These are phyloP conservation scores for Tagetes erecta DNA, from an alignment of 129 eudicot species.

Conservation along the genomic window DNA sequence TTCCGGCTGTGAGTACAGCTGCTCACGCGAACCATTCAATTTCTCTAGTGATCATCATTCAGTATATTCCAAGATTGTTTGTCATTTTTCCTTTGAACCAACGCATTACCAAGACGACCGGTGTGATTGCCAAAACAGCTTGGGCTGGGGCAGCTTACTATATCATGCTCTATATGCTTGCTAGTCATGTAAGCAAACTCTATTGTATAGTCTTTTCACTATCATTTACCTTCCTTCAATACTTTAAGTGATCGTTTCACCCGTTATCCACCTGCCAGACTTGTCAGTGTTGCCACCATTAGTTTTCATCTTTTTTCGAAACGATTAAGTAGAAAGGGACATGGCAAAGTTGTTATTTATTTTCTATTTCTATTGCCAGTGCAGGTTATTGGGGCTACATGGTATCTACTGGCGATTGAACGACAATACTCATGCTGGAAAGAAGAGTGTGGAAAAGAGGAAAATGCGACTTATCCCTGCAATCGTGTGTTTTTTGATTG, in stretches of 20 bases:
- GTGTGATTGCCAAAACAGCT: conserved; percentile 74
- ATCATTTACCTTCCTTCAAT: neutral
- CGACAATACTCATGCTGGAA: conserved; percentile 72
- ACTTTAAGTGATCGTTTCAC: neutral
- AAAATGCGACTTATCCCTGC: conserved; percentile 38
- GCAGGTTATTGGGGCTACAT: conserved; percentile 78
- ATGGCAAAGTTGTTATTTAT: conserved; percentile 2
- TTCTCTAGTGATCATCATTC: conserved; percentile 68
- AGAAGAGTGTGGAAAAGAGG: conserved; percentile 50
- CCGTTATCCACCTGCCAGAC: neutral
- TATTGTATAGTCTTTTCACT: neutral
- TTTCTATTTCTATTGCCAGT: conserved; percentile 33
- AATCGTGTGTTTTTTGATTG: conserved; percentile 52
- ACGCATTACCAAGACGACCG: conserved; percentile 68
- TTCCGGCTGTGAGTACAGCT: conserved; percentile 50
- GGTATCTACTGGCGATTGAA: conserved; percentile 77
- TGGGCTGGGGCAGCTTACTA: conserved; percentile 93
- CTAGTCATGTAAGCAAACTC: conserved; percentile 77
- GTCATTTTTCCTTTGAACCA: conserved; percentile 75
- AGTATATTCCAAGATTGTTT: conserved; percentile 71
- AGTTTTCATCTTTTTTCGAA: neutral
- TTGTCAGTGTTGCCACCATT: neutral
- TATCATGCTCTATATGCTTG: conserved; percentile 70
- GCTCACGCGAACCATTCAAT: conserved; percentile 61
- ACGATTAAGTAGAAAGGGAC: neutral